Conservation (phyloP, 139 green algal species). For the Coelastrella sp. region DNA sequence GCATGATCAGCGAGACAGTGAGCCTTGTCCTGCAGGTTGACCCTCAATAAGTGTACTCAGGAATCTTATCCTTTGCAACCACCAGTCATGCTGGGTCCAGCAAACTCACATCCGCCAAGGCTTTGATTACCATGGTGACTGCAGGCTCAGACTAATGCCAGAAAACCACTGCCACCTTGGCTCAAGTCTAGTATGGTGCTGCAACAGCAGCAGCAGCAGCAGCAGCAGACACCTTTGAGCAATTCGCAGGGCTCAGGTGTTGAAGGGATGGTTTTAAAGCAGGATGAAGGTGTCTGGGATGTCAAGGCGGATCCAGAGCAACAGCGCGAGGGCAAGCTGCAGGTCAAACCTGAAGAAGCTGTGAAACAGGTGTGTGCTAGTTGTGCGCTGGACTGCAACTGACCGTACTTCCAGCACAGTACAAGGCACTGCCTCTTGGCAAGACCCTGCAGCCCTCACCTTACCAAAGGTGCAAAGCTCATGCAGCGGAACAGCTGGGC, state of each 20-base stretch:
- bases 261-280: not conserved
- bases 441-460: not conserved
- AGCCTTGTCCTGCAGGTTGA: not conserved
- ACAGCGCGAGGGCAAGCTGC: not conserved
- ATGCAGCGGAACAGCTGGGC: not conserved
- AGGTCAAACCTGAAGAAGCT: not conserved
- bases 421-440: not conserved
- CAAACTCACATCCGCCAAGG: not conserved
- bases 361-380: constrained; percentile 6
- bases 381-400: not conserved
- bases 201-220: constrained; percentile 38
- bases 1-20: not conserved
- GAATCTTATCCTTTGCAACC: not conserved
- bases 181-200: constrained; percentile 1
- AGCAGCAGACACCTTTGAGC: not conserved
- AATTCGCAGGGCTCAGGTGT: not conserved
- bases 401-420: not conserved
- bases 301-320: not conserved
- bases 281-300: not conserved
- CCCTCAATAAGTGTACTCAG: not conserved
- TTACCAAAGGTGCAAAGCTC: not conserved
- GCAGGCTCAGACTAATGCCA: not conserved
- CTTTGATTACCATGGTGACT: not conserved
- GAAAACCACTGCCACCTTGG: constrained; percentile 28
- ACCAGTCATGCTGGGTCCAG: not conserved